A percentile compares a stretch with the other conserved stretches of the same genome.
These are phyloP conservation scores for Cryptococcus deneoformans DNA, from an alignment of 1,284 basidiomycete species.

Conservation along the genomic window DNA sequence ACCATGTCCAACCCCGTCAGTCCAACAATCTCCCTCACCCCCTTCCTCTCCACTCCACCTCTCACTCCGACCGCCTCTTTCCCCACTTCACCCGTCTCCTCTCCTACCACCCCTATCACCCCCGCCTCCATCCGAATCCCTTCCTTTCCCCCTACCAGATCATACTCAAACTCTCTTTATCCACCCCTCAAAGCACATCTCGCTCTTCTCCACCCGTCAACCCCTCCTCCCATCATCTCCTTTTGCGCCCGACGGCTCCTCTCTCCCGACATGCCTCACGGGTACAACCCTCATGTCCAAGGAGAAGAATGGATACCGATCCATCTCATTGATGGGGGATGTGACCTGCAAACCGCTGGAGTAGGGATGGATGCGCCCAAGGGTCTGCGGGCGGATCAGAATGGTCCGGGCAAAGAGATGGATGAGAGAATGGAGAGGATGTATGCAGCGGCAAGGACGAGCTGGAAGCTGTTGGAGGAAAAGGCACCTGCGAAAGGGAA, in stretches of 20 bases:
- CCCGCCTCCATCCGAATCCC: neutral
- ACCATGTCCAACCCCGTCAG: neutral
- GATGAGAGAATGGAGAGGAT: constrained; percentile 29
- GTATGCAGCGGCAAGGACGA: constrained; percentile 28
- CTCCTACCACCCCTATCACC: neutral
- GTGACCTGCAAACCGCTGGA: constrained; percentile 25
- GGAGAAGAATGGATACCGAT: constrained; percentile 19
- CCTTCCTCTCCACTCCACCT: constrained; percentile 11
- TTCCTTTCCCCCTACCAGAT: neutral
- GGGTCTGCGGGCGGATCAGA: constrained; percentile 8
- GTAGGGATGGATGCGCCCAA: constrained; percentile 26
- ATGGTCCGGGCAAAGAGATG: constrained; percentile 17
- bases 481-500: constrained; percentile 2
- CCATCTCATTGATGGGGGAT: neutral
- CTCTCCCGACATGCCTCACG: constrained; percentile 28
- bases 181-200: constrained; percentile 26
- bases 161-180: constrained; percentile 16
- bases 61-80: constrained; percentile 5
- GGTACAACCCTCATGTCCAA: constrained; percentile 3
- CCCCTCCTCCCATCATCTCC: constrained; percentile 15
- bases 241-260: constrained; percentile 34
- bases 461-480: constrained; percentile 20
- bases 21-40: neutral
- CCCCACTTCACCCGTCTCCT: neutral
- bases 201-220: constrained; percentile 21